Evolutionary conservation across 2,329 filamentous ascomycete genomes (phyloP), one percentile per base, ranked within the genome.

Genomic region (Aspergillus ustus): DNA sequence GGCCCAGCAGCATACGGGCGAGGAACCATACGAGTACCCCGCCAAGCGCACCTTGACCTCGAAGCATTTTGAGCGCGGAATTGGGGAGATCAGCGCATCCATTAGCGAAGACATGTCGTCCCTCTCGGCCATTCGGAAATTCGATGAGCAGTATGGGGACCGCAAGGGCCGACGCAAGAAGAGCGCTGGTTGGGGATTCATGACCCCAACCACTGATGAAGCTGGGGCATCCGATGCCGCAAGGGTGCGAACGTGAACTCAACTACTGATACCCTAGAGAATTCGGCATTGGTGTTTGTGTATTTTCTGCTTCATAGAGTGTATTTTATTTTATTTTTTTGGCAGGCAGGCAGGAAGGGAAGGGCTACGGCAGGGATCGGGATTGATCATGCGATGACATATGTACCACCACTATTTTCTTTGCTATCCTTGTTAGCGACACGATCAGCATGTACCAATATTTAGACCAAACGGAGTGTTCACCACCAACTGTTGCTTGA

Each of bases 121-220:
- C 34, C 81, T 99, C 64, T 87, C 87, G 66, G 91, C 91, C 13
- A 97, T 99, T 70, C 86, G 92, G 69, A 96, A 96, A 78, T 99
- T 98, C 72, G 95, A 99, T 73, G 92, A 97, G 78, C 91, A 94
- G 75, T 99, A 93, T 75, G 94, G 95, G 28, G 93, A 97, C 73
- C 85, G 89, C 40, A 89, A 87, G 71, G 86, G 85, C 1, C 85
- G 86, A 68, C 85, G 86, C 72, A 87, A 85, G 73, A 88, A 85
- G 76, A 87, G 76, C 28, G 67, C 75, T 9, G 78, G 79, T 0
- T 84, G 82, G 75, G 84, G 84, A 3, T 86, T 86, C 68, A 74
- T 72, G 52, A 74, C 75, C 20, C 76, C 76, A 2, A 67, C 64
- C 20, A 70, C 72, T 20, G 70, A 73, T 8, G 73, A 76, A 31